Percentiles rank a stretch among this genome's conserved stretches.
Evolutionary conservation across 495 filamentous ascomycete genomes (phyloP).

Genomic region (Annulohypoxylon stygium): DNA sequence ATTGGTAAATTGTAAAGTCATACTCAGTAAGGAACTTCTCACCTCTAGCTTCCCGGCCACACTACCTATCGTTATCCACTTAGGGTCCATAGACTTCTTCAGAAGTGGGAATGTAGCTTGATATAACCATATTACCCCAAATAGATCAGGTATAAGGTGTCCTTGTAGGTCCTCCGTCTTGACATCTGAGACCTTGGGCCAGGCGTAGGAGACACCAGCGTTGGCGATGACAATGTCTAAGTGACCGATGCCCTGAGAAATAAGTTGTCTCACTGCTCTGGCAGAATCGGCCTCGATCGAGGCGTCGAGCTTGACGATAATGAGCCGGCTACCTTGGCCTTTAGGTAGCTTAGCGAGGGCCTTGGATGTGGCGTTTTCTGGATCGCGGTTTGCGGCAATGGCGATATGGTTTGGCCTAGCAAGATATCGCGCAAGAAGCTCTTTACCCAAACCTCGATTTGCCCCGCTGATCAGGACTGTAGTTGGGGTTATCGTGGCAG

Average conservation of each 20-base stretch:
- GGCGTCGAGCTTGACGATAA: conserved; percentile 52
- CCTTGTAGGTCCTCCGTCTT: conserved; percentile 46
- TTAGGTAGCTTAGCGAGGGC: conserved; percentile 46
- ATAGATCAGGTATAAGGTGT: conserved; percentile 51
- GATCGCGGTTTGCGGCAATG: conserved; percentile 53
- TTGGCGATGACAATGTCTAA: conserved; percentile 53
- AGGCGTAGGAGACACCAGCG: conserved; percentile 48
- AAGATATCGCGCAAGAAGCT: conserved; percentile 45
- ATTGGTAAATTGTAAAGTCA: neutral
- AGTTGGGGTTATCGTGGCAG: conserved; percentile 18
- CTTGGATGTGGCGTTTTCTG: conserved; percentile 36
- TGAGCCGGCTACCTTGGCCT: conserved; percentile 31
- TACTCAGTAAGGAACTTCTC: conserved; percentile 6
- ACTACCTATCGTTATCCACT: conserved; percentile 54
- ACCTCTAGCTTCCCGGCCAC: conserved; percentile 46
- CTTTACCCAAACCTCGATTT: conserved; percentile 51
- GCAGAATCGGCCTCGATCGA: conserved; percentile 36
- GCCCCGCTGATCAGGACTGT: conserved; percentile 50
- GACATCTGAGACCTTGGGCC: conserved; percentile 51
- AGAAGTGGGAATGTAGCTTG: conserved; percentile 51
- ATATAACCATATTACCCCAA: conserved; percentile 51
- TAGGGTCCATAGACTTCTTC: conserved; percentile 49
- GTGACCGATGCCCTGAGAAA: conserved; percentile 43
- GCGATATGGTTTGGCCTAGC: conserved; percentile 49
- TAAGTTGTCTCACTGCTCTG: conserved; percentile 38